Evolutionary conservation across 2,329 filamentous ascomycete species (phyloP).

Genomic region (Hypoxylon sp.): DNA sequence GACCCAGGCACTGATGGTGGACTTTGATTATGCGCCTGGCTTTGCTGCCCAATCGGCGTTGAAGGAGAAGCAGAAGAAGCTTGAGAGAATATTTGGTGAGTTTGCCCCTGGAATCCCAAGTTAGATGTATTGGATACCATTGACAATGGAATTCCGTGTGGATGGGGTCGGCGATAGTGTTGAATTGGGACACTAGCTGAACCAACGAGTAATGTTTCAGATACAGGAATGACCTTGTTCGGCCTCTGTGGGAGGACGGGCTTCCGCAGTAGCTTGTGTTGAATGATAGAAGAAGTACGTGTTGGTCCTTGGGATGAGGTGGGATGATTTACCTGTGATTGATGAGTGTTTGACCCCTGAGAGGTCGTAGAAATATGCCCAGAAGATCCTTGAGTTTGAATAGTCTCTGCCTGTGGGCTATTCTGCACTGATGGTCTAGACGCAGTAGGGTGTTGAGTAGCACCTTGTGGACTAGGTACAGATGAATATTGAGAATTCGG

Average conservation of each 20-base stretch:
- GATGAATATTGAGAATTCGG: slow-evolving; percentile 29
- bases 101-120: slow-evolving; percentile 7
- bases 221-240: not conserved
- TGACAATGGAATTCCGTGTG: slow-evolving; percentile 11
- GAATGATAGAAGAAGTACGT: slow-evolving; percentile 5
- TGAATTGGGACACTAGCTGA: slow-evolving; percentile 17
- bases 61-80: not conserved
- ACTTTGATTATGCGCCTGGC: slow-evolving; percentile 15
- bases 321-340: slow-evolving; percentile 22
- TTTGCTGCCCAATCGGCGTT: slow-evolving; percentile 12
- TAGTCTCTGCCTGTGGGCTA: not conserved
- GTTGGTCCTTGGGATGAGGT: slow-evolving; percentile 10
- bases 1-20: slow-evolving; percentile 26
- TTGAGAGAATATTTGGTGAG: slow-evolving; percentile 21
- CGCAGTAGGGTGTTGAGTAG: slow-evolving; percentile 5
- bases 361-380: slow-evolving; percentile 2
- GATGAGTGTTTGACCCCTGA: slow-evolving; percentile 12
- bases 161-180: slow-evolving; percentile 6
- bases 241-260: slow-evolving; percentile 31
- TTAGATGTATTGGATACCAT: slow-evolving; percentile 10
- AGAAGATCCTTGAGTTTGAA: slow-evolving; percentile 17
- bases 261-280: slow-evolving; percentile 25
- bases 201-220: slow-evolving; percentile 7
- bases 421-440: slow-evolving; percentile 5
- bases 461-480: slow-evolving; percentile 10